phyloP scores from a whole-genome alignment of 1,284 basidiomycete genomes.

The Chalciporus sp. region DNA sequence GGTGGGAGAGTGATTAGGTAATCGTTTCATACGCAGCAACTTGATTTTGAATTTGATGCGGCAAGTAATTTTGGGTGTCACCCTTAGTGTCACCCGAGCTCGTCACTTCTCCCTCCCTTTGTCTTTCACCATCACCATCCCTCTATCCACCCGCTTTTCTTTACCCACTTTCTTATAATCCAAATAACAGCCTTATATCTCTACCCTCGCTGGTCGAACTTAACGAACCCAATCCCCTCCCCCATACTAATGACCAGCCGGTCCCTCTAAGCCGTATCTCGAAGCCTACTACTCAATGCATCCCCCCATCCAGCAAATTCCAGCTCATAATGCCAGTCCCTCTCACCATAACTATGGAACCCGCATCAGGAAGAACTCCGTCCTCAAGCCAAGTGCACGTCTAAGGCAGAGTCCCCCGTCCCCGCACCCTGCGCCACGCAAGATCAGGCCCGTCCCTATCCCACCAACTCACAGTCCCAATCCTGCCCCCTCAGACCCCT shows the following conservation, averaged over 20 bases:
- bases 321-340: constrained; percentile 15
- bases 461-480: constrained; percentile 20
- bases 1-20: constrained; percentile 22
- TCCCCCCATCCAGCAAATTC: constrained; percentile 33
- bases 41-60: constrained; percentile 40
- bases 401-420: constrained; percentile 43
- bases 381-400: constrained; percentile 53
- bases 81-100: constrained; percentile 14
- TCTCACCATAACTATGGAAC: constrained; percentile 49
- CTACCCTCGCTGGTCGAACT: constrained; percentile 45
- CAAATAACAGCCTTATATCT: constrained; percentile 24
- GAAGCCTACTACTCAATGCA: constrained; percentile 28
- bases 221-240: constrained; percentile 9
- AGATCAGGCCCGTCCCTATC: constrained; percentile 39
- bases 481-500: constrained; percentile 15
- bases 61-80: constrained; percentile 36
- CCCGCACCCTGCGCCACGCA: constrained; percentile 35
- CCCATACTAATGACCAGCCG: constrained; percentile 24
- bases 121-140: constrained; percentile 38
- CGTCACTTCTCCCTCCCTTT: constrained; percentile 38
- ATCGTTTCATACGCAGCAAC: constrained; percentile 37
- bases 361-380: constrained; percentile 54
- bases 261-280: constrained; percentile 28
- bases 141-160: constrained; percentile 32
- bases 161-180: constrained; percentile 32